Base-by-base conservation (phyloP, 176 grass and related monocot species). In the Cenchrus fungigraminus region DNA sequence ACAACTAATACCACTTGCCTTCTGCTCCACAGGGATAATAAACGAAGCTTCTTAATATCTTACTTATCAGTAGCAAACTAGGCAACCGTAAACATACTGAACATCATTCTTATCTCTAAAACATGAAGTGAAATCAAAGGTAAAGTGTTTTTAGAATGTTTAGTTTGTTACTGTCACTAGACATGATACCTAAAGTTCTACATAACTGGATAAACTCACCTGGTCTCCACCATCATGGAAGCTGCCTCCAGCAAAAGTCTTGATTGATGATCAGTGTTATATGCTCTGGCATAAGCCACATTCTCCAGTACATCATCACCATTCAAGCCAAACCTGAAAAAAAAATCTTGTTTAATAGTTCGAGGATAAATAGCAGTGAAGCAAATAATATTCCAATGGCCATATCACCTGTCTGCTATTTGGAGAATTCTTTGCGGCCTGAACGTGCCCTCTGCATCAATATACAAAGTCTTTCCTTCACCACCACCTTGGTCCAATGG, bases 401-500 rank as follows among this genome's bases (percentile, higher is more conserved):
- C 25, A 69, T 74, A 90, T 44, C 47, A 90, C 95, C 89, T 98
- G 37, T 95, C 96, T 58, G 91, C 96, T 87, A 98, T 98, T 76
- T 98, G 96, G 57, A 95, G 90, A 17, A 95, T 74, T 87, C 96
- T 93, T 90, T 95, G 87, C 6, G 93, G 96, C 60, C 96, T 92
- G 51, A 98, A 98, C 19, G 93, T 98, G 46, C 96, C 96, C 85
- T 98, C 96, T 25, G 93, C 96, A 67, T 95, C 93, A 66, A 98
- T 98, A 77, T 95, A 98, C 52, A 98, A 54, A 84, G 91, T 91
- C 85, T 95, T 98, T 87, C 96, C 93, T 90, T 95, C 96, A 73
- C 93, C 96, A 37, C 93, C 93, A 90, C 96, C 96, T 95, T 98
- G 96, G 89, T 98, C 93, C 74, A 95, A 68, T 83, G 96, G 93